Percentiles rank a stretch among this genome's conserved stretches.
Evolutionary conservation across 2,329 filamentous ascomycete species (phyloP).

Genomic region (Colletotrichum caudatum): DNA sequence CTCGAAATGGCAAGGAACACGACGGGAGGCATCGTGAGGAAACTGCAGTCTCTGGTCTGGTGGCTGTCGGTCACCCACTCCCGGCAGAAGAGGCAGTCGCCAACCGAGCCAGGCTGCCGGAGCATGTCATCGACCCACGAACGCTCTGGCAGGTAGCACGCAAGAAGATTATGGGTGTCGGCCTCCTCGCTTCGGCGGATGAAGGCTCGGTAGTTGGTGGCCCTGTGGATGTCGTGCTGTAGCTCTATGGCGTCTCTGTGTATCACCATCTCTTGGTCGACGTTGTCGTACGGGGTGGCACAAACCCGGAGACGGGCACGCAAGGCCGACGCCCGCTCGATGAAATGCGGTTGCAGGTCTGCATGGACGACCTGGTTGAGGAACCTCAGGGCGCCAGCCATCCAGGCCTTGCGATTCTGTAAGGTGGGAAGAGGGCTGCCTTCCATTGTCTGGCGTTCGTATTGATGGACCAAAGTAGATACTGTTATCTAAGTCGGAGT

Average conservation of each 20-base stretch:
- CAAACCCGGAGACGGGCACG: neutral
- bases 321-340: neutral
- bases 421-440: neutral
- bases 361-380: neutral
- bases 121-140: neutral
- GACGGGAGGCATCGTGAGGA: neutral
- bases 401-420: neutral
- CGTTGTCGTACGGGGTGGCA: neutral
- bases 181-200: neutral
- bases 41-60: neutral
- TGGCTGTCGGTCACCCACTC: neutral
- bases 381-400: neutral
- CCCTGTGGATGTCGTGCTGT: neutral
- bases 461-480: neutral
- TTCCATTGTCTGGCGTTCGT: neutral
- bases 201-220: neutral
- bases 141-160: slow-evolving; percentile 4
- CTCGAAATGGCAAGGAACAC: neutral
- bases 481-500: neutral
- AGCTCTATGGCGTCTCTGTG: neutral
- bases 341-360: neutral
- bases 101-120: neutral
- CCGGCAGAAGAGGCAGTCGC: neutral
- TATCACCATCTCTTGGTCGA: neutral
- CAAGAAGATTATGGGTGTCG: slow-evolving; percentile 1